Evolutionary conservation across 2,329 filamentous ascomycete species (phyloP).

Genomic region (Davidsoniella eucalypti): DNA sequence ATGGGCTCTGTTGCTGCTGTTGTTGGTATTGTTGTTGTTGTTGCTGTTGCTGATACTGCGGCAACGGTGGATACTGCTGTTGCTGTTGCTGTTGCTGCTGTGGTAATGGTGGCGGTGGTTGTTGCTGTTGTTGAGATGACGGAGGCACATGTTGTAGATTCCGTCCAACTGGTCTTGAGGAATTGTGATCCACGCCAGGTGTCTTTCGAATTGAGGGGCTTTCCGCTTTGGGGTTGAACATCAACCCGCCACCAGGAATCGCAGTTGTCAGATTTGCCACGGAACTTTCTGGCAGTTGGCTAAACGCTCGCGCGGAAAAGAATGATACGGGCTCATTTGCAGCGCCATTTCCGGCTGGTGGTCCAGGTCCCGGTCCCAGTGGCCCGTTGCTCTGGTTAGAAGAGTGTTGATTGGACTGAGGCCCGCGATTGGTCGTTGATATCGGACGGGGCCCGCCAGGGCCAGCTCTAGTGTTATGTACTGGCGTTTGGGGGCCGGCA

Average conservation of each 20-base stretch:
- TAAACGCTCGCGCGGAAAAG: slow-evolving; percentile 53
- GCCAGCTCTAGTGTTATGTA: not conserved
- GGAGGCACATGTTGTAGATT: slow-evolving; percentile 36
- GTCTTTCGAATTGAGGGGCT: slow-evolving; percentile 82
- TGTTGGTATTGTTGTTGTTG: slow-evolving; percentile 15
- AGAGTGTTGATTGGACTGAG: slow-evolving; percentile 1
- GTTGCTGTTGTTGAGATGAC: slow-evolving; percentile 17
- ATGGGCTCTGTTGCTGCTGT: slow-evolving; percentile 20
- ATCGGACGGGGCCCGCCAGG: not conserved
- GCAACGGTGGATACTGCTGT: slow-evolving; percentile 12
- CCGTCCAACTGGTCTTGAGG: slow-evolving; percentile 54
- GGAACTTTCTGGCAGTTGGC: slow-evolving; percentile 31
- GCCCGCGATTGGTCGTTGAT: not conserved
- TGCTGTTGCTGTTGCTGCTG: slow-evolving; percentile 13
- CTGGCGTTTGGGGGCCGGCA: slow-evolving; percentile 3
- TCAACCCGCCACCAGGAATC: slow-evolving; percentile 29
- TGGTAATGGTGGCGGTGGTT: slow-evolving; percentile 17
- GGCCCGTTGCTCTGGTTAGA: not conserved
- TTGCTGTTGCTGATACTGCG: slow-evolving; percentile 9
- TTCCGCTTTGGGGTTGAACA: slow-evolving; percentile 59
- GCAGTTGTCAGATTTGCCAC: slow-evolving; percentile 25
- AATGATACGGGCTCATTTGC: slow-evolving; percentile 38
- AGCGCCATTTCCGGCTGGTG: slow-evolving; percentile 13
- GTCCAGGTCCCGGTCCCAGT: not conserved
- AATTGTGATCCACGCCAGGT: slow-evolving; percentile 66